A percentile compares a stretch with the other conserved stretches of the same genome.
Conservation (phyloP, 208 protist genomes). For the Giardia duodenalis region DNA sequence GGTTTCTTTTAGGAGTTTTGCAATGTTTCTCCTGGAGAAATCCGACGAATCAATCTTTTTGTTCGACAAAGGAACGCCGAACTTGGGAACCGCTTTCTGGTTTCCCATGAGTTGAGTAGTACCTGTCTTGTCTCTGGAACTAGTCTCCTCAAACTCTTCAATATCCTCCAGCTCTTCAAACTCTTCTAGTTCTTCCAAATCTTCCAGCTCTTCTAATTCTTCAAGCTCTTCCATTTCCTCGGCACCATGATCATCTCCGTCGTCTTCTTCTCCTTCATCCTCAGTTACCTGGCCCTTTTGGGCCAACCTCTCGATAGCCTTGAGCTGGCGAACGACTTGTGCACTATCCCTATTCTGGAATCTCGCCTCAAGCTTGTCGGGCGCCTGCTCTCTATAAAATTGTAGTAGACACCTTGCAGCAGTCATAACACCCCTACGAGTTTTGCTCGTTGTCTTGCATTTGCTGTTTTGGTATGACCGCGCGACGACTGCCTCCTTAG, state of each 20-base stretch:
- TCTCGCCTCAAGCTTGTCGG: not conserved
- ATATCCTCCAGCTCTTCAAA: too few relatives aligned
- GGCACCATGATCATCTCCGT: too few relatives aligned
- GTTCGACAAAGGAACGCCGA: not conserved
- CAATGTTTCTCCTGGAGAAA: not conserved
- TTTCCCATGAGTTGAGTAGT: not conserved
- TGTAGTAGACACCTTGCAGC: not conserved
- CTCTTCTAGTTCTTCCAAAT: too few relatives aligned
- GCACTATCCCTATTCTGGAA: constrained; percentile 7
- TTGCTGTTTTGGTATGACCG: not conserved
- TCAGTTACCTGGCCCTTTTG: too few relatives aligned
- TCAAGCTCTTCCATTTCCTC: too few relatives aligned
- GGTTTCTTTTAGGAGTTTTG: not conserved
- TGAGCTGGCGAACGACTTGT: not conserved
- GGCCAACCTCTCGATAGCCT: not conserved
- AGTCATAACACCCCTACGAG: not conserved
- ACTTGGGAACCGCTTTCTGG: not conserved
- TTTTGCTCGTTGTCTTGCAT: not conserved
- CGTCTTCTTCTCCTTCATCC: not conserved
- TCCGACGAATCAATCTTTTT: too few relatives aligned
- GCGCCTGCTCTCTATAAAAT: not conserved
- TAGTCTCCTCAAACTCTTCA: too few relatives aligned
- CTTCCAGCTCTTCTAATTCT: too few relatives aligned
- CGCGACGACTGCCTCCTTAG: not conserved
- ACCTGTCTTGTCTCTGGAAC: not conserved